These are phyloP conservation scores for Oemleria cerasiformis DNA, from an alignment of 306 rosid genomes.

Conservation along the genomic window DNA sequence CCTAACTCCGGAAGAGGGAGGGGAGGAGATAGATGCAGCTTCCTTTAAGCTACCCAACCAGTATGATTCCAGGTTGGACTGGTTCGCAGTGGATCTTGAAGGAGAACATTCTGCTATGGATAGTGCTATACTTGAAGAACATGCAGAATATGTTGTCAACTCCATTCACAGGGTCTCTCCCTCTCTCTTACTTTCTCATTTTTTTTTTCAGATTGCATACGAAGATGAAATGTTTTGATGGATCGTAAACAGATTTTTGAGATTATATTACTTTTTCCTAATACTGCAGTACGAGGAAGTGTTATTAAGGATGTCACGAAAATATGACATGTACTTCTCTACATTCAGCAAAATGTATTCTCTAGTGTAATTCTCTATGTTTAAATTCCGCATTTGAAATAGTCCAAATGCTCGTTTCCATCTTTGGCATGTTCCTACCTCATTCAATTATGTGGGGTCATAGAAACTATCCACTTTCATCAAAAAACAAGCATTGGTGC, in stretches of 20 bases:
- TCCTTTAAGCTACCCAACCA: constrained; percentile 55
- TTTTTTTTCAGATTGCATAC: constrained; percentile 15
- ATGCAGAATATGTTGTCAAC: constrained; percentile 78
- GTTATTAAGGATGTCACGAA: neutral
- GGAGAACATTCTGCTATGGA: constrained; percentile 99
- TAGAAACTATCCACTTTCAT: neutral
- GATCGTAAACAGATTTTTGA: neutral
- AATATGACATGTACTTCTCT: neutral
- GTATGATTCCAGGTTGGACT: constrained; percentile 71
- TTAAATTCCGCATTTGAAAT: neutral
- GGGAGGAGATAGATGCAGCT: constrained; percentile 33
- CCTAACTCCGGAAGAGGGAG: constrained; percentile 62
- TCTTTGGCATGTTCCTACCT: neutral
- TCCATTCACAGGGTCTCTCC: constrained; percentile 83
- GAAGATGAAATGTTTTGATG: neutral
- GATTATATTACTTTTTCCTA: neutral
- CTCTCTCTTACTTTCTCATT: constrained; percentile 2
- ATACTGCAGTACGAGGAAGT: neutral
- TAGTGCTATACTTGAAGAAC: constrained; percentile 88
- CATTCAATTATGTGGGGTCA: neutral
- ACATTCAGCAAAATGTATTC: neutral
- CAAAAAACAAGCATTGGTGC: neutral
- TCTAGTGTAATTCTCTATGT: neutral
- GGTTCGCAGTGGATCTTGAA: constrained; percentile 97
- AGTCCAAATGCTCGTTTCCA: neutral